These are phyloP conservation scores for Hondaea fermentalgiana DNA, from an alignment of 108 stramenopile species.

Conservation along the genomic window DNA sequence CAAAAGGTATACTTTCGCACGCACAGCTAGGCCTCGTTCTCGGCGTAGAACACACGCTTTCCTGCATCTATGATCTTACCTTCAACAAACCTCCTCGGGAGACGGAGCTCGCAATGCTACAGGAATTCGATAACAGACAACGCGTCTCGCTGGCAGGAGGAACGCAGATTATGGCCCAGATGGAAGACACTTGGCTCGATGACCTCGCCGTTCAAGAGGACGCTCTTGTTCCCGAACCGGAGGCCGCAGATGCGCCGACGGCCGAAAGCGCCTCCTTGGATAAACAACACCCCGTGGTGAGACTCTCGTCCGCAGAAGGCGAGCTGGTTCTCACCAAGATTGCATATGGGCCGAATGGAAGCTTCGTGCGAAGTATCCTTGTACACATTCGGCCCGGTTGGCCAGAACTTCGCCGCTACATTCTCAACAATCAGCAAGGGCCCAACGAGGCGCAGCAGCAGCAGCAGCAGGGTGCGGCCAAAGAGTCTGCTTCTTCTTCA, in stretches of 20 bases:
- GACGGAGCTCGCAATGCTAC: neutral
- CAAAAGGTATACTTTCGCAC: neutral
- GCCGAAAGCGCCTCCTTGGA: neutral
- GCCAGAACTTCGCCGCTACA: neutral
- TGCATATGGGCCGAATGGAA: neutral
- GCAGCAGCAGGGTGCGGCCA: too few species aligned
- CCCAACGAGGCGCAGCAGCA: too few species aligned
- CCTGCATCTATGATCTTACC: neutral
- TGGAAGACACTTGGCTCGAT: neutral
- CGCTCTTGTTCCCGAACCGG: neutral
- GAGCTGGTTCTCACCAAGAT: neutral
- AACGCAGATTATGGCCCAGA: neutral
- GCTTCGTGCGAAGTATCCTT: neutral
- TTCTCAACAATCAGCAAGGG: neutral
- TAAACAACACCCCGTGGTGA: neutral
- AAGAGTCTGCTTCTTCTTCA: too few species aligned
- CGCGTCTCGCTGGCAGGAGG: neutral
- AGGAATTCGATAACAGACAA: neutral
- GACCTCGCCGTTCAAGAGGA: neutral
- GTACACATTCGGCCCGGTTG: neutral
- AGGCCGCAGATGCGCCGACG: neutral
- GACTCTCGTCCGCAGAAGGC: neutral
- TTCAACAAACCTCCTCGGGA: neutral
- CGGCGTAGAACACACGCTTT: neutral
- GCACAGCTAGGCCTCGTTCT: neutral